phyloP scores from a whole-genome alignment of 495 filamentous ascomycete genomes.

The Neurospora sp. region DNA sequence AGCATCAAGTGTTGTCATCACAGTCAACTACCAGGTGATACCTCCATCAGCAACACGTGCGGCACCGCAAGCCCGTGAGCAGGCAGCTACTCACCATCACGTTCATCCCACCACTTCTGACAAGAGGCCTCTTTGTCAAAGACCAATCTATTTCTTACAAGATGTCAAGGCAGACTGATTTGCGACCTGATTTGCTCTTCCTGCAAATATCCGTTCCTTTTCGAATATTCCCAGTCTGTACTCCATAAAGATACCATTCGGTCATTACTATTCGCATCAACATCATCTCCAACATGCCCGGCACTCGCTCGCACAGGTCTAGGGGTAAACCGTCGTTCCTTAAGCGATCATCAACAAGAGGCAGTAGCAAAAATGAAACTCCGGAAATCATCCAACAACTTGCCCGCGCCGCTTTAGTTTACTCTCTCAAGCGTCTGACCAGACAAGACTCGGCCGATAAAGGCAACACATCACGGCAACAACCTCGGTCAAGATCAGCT shows the following conservation, averaged over 20 bases:
- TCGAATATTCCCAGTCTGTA: not conserved
- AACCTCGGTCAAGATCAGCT: not conserved
- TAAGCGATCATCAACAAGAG: not conserved
- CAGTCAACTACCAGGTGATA: not conserved
- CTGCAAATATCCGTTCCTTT: not conserved
- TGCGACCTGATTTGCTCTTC: not conserved
- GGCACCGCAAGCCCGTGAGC: not conserved
- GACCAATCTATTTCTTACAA: not conserved
- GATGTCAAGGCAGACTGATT: not conserved
- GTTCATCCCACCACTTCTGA: not conserved
- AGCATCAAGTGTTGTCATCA: not conserved
- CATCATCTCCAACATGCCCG: not conserved
- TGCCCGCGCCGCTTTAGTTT: conserved; percentile 17
- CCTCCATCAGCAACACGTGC: not conserved
- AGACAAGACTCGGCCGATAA: conserved; percentile 1
- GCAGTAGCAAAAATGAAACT: not conserved
- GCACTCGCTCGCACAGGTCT: not conserved
- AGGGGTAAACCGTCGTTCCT: not conserved
- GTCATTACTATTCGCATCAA: not conserved
- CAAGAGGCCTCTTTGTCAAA: not conserved
- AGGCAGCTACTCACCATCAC: not conserved
- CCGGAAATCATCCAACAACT: conserved; percentile 16
- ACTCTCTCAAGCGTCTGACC: conserved; percentile 13
- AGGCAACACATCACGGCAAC: not conserved
- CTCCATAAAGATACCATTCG: not conserved